Percentiles rank a stretch among this genome's conserved stretches.
Evolutionary conservation across 75 land plant genomes (phyloP).

Genomic region (Picea sitchensis): DNA sequence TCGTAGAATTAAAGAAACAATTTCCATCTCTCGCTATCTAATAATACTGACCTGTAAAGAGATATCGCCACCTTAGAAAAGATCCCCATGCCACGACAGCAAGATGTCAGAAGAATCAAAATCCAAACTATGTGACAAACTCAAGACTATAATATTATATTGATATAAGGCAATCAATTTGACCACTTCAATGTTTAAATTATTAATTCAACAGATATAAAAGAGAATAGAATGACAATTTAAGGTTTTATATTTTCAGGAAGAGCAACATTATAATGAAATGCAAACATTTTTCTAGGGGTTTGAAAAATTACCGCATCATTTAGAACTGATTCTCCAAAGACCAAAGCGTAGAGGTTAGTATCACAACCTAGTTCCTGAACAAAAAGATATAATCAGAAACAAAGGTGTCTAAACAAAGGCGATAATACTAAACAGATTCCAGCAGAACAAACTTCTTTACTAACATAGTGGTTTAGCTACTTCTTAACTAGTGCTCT

Average conservation of each 20-base stretch:
- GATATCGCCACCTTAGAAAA: constrained; percentile 88
- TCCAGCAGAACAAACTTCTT: background rate
- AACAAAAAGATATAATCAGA: constrained; percentile 8
- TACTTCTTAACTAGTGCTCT: too few relatives aligned
- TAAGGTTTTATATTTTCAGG: too few relatives aligned
- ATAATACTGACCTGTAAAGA: constrained; percentile 72
- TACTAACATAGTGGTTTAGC: background rate
- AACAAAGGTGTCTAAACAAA: background rate
- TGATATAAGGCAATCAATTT: background rate
- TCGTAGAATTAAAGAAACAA: background rate
- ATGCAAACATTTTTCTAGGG: background rate
- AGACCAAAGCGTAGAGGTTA: constrained; percentile 96
- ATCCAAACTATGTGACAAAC: constrained; percentile 10
- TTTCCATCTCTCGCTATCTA: background rate
- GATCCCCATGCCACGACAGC: constrained; percentile 3
- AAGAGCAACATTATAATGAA: background rate
- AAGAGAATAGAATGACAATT: too few relatives aligned
- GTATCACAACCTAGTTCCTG: constrained; percentile 96
- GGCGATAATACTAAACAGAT: background rate
- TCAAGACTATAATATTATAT: background rate
- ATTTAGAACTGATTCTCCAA: constrained; percentile 97
- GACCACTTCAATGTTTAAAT: background rate
- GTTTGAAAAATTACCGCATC: constrained; percentile 71
- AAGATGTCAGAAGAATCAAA: constrained; percentile 1
- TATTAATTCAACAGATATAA: background rate